Base-by-base conservation (phyloP, 306 rosid genomes). In the Pyrus communis region DNA sequence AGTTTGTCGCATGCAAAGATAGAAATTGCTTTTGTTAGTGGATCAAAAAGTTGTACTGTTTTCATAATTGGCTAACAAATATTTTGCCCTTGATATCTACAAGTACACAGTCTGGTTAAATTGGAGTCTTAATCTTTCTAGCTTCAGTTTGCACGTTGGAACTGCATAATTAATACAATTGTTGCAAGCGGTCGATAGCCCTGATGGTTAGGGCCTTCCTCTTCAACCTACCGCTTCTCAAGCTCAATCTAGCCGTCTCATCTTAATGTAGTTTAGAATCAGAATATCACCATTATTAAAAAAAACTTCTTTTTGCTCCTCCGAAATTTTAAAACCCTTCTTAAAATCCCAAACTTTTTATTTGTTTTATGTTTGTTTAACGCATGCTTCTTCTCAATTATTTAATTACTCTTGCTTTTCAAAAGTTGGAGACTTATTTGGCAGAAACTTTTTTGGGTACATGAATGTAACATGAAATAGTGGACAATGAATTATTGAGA, bases 21-120 rank as follows among this genome's bases (percentile, higher is more conserved):
- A 57, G 59, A 27, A 18, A 35, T 80, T 54, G 69, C 73, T 67
- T 76, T 76, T 55, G 54, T 31, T 55, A 65, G 77, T 64, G 74
- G 78, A 81, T 76, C 59, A 9, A 30, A 61, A 42, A 25, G 45
- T 46, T 55, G 5, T 4, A 45, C 18, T 27, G 43, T 7, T 51
- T 28, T 62, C 60, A 70, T 75, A 27, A 62, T 70, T 69, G 65
- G 49, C 61, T 28, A 45, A 43, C 52, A 33, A 73, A 17, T 52
- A 19, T 3, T 28, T 27, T 61, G 38, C 65, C 22, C 25, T 67
- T 38, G 74, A 49, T 38, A 46, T 42, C 42, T 45, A 23, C 27
- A 25, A 54, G 38, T 14, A 30, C 57, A 49, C 51, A 9, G 33
- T 43, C 5, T 71, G 30, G 31, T 54, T 11, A 71, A 19, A 19